phyloP scores from a whole-genome alignment of 2,329 filamentous ascomycete genomes.

The Fusarium sp. region DNA sequence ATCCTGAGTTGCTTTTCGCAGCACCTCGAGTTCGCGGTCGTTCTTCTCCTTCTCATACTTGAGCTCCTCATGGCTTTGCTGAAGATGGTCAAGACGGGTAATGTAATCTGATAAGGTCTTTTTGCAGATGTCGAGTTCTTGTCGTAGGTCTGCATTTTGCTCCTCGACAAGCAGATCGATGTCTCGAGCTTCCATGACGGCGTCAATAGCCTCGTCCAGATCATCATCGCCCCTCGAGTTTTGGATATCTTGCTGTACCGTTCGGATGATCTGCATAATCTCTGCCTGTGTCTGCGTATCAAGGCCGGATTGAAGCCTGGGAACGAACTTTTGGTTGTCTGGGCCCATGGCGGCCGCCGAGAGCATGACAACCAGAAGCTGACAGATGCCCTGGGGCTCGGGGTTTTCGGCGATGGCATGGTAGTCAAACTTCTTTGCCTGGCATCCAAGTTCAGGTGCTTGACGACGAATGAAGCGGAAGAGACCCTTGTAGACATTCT shows the following conservation, averaged over 20 bases:
- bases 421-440: conserved; percentile 66
- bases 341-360: conserved; percentile 70
- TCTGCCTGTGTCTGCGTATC: conserved; percentile 58
- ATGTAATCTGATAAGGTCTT: conserved; percentile 70
- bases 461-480: conserved; percentile 67
- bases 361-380: conserved; percentile 73
- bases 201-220: conserved; percentile 54
- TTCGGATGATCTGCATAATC: conserved; percentile 59
- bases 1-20: conserved; percentile 63
- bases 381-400: conserved; percentile 64
- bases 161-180: conserved; percentile 69
- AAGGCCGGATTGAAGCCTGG: conserved; percentile 55
- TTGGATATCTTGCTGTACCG: conserved; percentile 54
- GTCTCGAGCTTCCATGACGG: conserved; percentile 60
- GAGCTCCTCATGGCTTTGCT: conserved; percentile 73
- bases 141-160: conserved; percentile 62
- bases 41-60: conserved; percentile 72
- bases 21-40: conserved; percentile 64
- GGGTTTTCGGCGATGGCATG: conserved; percentile 69
- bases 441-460: conserved; percentile 62
- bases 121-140: conserved; percentile 64
- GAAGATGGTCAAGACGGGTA: conserved; percentile 69
- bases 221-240: conserved; percentile 53
- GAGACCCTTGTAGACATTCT: conserved; percentile 66
- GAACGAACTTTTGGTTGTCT: conserved; percentile 66